Conservation (phyloP, 306 rosid species). For the Rosa chinensis region DNA sequence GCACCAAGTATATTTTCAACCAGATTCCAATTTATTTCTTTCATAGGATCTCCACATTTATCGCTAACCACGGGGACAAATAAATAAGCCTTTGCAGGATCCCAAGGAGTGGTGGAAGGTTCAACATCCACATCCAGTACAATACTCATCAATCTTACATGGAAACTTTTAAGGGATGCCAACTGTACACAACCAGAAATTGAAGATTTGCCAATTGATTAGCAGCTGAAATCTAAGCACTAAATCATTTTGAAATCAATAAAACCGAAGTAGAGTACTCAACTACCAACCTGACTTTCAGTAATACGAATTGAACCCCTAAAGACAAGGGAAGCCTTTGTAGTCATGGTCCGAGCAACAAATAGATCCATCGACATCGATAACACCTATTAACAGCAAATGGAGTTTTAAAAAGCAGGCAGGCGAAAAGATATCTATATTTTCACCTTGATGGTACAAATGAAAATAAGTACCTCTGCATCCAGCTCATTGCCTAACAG, state of each 20-base stretch:
- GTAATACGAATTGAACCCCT: slow-evolving; percentile 68
- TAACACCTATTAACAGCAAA: slow-evolving; percentile 67
- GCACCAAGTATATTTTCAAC: slow-evolving; percentile 73
- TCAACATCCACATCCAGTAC: slow-evolving; percentile 99
- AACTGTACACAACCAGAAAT: slow-evolving; percentile 53
- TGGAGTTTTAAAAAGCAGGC: slow-evolving; percentile 9
- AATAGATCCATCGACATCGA: slow-evolving; percentile 99
- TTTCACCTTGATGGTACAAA: slow-evolving; percentile 17
- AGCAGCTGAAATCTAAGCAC: slow-evolving; percentile 29
- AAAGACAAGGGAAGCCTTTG: slow-evolving; percentile 93
- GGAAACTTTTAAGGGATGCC: slow-evolving; percentile 93
- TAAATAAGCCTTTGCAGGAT: slow-evolving; percentile 94
- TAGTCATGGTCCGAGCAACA: slow-evolving; percentile 97
- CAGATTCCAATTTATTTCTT: slow-evolving; percentile 91
- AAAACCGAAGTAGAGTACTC: slow-evolving; percentile 6
- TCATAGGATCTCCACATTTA: slow-evolving; percentile 67
- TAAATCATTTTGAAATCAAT: slow-evolving; percentile 15
- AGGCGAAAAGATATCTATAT: slow-evolving; percentile 18
- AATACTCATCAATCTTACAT: slow-evolving; percentile 96
- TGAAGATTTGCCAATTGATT: slow-evolving; percentile 24
- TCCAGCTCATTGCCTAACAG: slow-evolving; percentile 96
- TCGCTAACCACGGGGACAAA: slow-evolving; percentile 92
- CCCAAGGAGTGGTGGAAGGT: slow-evolving; percentile 99
- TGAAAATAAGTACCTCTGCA: slow-evolving; percentile 82
- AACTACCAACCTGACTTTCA: slow-evolving; percentile 72